A percentile compares a stretch with the other conserved stretches of the same genome.
These are phyloP conservation scores for Stygiomarasmius scandens DNA, from an alignment of 1,284 basidiomycete species.

Conservation along the genomic window DNA sequence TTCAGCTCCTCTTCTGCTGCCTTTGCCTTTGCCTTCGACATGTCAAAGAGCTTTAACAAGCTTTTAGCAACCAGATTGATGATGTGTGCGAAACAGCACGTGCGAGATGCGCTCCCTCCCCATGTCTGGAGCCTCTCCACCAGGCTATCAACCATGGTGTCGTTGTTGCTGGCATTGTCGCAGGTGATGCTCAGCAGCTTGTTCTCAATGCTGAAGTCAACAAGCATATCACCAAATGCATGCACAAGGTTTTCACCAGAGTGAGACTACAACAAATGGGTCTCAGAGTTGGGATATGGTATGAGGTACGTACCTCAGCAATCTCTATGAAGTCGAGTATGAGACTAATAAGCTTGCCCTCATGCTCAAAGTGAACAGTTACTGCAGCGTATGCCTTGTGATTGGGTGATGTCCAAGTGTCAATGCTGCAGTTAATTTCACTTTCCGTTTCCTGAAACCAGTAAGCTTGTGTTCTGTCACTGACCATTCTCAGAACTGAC, in stretches of 20 bases:
- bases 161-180: no score
- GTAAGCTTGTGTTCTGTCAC: no score
- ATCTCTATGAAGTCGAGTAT: slow-evolving; percentile 2
- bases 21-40: slow-evolving; percentile 14
- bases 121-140: slow-evolving; percentile 20
- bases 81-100: slow-evolving; percentile 12
- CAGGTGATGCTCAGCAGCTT: no score
- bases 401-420: slow-evolving; percentile 2
- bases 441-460: not conserved
- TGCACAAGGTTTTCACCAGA: slow-evolving; percentile 21
- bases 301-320: not conserved
- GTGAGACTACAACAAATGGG: slow-evolving; percentile 16
- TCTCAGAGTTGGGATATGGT: not conserved
- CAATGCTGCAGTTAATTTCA: not conserved
- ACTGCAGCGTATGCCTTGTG: not conserved
- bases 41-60: slow-evolving; percentile 30
- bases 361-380: not conserved
- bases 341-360: not conserved
- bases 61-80: slow-evolving; percentile 32
- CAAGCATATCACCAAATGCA: slow-evolving; percentile 23
- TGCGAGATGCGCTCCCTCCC: no score
- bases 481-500: not conserved
- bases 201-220: slow-evolving; percentile 25
- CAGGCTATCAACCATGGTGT: slow-evolving; percentile 32
- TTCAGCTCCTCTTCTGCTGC: slow-evolving; percentile 7